Conservation (phyloP, 495 filamentous ascomycete species). For the Alectoria sarmentosa region DNA sequence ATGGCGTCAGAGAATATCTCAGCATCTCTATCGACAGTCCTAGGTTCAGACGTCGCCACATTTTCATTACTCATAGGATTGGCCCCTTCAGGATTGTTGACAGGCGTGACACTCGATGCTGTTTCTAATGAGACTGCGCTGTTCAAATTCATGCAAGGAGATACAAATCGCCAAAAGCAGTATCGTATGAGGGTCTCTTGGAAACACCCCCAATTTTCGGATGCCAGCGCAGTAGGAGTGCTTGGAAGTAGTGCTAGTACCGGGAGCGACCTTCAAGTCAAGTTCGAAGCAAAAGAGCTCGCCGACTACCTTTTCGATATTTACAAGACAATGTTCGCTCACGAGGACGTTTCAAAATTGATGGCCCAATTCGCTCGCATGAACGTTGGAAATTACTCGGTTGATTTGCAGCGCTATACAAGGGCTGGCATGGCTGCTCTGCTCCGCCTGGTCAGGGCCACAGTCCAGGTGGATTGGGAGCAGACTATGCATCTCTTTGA, state of each 20-base stretch:
- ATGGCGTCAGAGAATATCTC: slow-evolving; percentile 17
- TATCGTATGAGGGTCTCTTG: slow-evolving; percentile 23
- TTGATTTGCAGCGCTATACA: slow-evolving; percentile 30
- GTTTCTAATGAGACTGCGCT: slow-evolving; percentile 12
- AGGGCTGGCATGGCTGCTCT: slow-evolving; percentile 36
- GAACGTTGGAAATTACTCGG: not conserved
- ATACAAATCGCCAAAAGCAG: not conserved
- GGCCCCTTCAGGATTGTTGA: slow-evolving; percentile 43
- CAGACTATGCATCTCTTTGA: slow-evolving; percentile 28
- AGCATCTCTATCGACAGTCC: slow-evolving; percentile 28
- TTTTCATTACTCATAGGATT: slow-evolving; percentile 43
- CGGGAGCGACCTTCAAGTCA: slow-evolving; percentile 19
- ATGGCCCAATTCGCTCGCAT: slow-evolving; percentile 11
- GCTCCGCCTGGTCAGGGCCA: slow-evolving; percentile 29
- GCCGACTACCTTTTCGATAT: slow-evolving; percentile 33
- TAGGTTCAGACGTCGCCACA: slow-evolving; percentile 39
- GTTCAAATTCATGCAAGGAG: not conserved
- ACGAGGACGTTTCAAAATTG: slow-evolving; percentile 29
- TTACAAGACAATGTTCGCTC: slow-evolving; percentile 39
- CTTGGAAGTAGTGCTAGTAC: slow-evolving; percentile 20
- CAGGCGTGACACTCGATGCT: slow-evolving; percentile 29
- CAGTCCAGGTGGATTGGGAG: slow-evolving; percentile 30
- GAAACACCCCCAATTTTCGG: slow-evolving; percentile 27
- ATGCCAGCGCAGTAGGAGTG: slow-evolving; percentile 9
- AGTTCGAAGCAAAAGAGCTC: slow-evolving; percentile 30